Evolutionary conservation across 768 basidiomycete species (phyloP).

Genomic region (Leucogyrophana mollusca): DNA sequence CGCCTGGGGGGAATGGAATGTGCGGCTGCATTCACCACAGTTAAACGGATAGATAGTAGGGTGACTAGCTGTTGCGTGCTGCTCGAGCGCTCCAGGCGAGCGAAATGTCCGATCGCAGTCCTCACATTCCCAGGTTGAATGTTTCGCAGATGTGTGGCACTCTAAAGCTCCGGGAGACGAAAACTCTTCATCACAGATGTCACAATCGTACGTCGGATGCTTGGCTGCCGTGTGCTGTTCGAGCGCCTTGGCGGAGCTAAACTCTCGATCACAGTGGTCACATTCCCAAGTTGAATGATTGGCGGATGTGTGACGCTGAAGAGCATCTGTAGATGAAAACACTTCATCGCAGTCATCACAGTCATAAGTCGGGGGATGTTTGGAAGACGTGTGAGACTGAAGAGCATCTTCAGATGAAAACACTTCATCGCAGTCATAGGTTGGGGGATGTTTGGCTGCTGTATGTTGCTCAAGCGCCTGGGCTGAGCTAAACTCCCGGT

Average conservation of each 20-base stretch:
- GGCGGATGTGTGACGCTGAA: too few species aligned
- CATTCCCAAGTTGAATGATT: not conserved
- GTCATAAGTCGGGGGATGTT: not conserved
- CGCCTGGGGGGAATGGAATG: too few species aligned
- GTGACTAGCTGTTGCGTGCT: conserved; percentile 1
- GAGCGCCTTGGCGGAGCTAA: not conserved
- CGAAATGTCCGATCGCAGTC: not conserved
- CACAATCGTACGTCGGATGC: conserved; percentile 1
- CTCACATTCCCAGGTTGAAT: not conserved
- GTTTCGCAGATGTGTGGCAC: not conserved
- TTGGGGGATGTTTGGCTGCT: not conserved
- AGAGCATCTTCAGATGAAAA: not conserved
- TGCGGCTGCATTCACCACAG: too few species aligned
- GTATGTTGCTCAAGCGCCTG: not conserved
- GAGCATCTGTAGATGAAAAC: not conserved
- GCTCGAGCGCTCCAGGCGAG: not conserved
- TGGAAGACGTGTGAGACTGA: conserved; percentile 7
- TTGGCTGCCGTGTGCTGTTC: not conserved
- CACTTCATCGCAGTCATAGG: not conserved
- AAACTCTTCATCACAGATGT: not conserved
- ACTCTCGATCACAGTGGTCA: not conserved
- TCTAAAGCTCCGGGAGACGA: not conserved
- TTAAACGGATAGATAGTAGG: too few species aligned
- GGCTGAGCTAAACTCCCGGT: not conserved
- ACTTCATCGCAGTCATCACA: conserved; percentile 10